Conservation (phyloP, 805 yeast species). For the Jamesozyma jinghongensis region DNA sequence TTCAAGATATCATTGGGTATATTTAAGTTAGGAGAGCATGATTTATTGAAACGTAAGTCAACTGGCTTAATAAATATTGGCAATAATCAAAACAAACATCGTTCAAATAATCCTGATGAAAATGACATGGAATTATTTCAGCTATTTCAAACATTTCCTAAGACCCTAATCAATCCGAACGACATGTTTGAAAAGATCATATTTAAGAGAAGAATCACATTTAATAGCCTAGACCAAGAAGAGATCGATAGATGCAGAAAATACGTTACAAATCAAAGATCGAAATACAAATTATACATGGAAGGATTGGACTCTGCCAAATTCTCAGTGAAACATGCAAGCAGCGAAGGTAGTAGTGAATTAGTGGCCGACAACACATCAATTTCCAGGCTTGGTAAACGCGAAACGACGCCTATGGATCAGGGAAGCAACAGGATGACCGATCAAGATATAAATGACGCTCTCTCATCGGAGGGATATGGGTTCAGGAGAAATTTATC, state of each 20-base stretch:
- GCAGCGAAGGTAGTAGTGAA: not conserved
- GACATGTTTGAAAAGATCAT: conserved; percentile 56
- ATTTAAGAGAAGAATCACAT: conserved; percentile 62
- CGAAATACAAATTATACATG: conserved; percentile 26
- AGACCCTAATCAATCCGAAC: conserved; percentile 58
- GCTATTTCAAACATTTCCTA: conserved; percentile 76
- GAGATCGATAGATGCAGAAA: conserved; percentile 71
- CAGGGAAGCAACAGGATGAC: conserved; percentile 6
- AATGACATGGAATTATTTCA: conserved; percentile 69
- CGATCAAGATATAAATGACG: conserved; percentile 25
- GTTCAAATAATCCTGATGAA: conserved; percentile 18
- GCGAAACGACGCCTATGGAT: not conserved
- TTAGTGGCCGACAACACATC: not conserved
- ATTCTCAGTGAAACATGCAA: conserved; percentile 7
- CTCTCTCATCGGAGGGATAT: conserved; percentile 34
- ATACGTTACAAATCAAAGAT: conserved; percentile 62
- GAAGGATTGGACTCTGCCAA: conserved; percentile 6
- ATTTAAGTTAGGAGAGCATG: conserved; percentile 64
- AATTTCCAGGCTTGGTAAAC: too few species aligned
- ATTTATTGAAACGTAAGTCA: conserved; percentile 33
- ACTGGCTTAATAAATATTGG: not conserved
- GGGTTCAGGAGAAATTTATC: conserved; percentile 35
- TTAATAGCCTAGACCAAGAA: conserved; percentile 69
- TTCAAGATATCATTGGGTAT: conserved; percentile 78
- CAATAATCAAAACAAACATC: conserved; percentile 2